Evolutionary conservation across 164 flowering plant species (phyloP), one percentile per base, ranked within the genome.

Genomic region (Magnolia officinalis): DNA sequence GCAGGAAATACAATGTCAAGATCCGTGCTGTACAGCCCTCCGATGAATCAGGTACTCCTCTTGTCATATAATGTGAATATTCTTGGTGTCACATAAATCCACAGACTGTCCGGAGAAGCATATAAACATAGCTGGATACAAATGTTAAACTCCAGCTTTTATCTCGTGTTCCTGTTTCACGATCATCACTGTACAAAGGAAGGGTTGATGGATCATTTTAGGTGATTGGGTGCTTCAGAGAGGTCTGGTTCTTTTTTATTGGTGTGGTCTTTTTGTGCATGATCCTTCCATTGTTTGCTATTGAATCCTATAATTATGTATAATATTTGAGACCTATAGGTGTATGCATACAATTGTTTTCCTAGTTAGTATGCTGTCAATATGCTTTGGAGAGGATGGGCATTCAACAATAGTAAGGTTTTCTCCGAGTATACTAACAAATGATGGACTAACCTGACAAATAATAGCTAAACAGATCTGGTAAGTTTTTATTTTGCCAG

Each of bases 1-100:
- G 58, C 51, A 78, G 80, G 67, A 91, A 90, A 78, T 92, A 86
- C 72, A 83, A 87, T 78, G 71, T 92, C 50, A 87, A 77, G 80
- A 91, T 92, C 63, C 89, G 92, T 50, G 85, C 95, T 18, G 77
- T 92, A 58, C 97, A 90, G 80, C 97, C 97, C 67, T 80, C 85
- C 51, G 87, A 84, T 21, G 88, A 81, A 73, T 79, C 82, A 55
- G 84, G 86, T 14, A 68, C 70, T 72, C 87, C 90, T 10, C 81
- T 89, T 72, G 71, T 83, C 26, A n/a, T 69, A 8, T 91, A 84
- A 86, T 78, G 9, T 7, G 2, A 8, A 29, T 37, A 6, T 68
- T 68, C 37, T 66, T 29, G 16, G 5, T 37, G 29, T 68, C 14
- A 37, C 18, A 11, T 24, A 29, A 68, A 4, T 31, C 71, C 71